phyloP scores from a whole-genome alignment of 2,329 filamentous ascomycete species.

The Fusarium acutatum region DNA sequence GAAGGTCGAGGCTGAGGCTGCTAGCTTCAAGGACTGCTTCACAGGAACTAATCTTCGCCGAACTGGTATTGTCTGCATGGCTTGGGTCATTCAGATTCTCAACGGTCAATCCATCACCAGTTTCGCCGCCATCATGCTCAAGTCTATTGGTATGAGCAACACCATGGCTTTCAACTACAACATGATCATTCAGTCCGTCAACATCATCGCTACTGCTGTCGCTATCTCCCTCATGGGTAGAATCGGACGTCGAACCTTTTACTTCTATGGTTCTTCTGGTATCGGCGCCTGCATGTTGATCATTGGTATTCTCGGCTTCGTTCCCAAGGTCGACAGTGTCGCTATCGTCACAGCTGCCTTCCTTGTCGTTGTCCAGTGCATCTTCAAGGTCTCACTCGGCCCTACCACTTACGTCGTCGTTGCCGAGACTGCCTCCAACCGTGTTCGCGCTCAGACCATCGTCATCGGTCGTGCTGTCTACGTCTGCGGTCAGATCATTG shows the following conservation, averaged over 20 bases:
- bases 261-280: constrained; percentile 51
- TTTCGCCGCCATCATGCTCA: constrained; percentile 62
- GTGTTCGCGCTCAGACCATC: constrained; percentile 56
- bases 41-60: constrained; percentile 52
- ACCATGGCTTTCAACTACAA: constrained; percentile 54
- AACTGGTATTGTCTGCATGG: constrained; percentile 50
- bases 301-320: constrained; percentile 51
- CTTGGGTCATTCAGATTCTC: constrained; percentile 45
- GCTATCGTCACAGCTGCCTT: constrained; percentile 41
- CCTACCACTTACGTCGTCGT: constrained; percentile 85
- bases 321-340: constrained; percentile 24
- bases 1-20: constrained; percentile 51
- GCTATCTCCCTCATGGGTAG: constrained; percentile 51
- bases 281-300: constrained; percentile 53
- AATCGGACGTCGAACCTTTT: constrained; percentile 52
- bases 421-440: constrained; percentile 57
- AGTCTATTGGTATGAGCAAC: constrained; percentile 57
- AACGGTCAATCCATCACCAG: constrained; percentile 59
- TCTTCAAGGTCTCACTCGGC: constrained; percentile 50
- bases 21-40: constrained; percentile 61
- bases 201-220: constrained; percentile 50
- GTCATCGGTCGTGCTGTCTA: constrained; percentile 54
- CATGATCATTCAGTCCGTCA: constrained; percentile 59
- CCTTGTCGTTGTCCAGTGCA: constrained; percentile 63
- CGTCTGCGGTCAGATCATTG: constrained; percentile 52